Conservation (phyloP, 1,284 basidiomycete genomes). For the Ceratobasidium sp. region DNA sequence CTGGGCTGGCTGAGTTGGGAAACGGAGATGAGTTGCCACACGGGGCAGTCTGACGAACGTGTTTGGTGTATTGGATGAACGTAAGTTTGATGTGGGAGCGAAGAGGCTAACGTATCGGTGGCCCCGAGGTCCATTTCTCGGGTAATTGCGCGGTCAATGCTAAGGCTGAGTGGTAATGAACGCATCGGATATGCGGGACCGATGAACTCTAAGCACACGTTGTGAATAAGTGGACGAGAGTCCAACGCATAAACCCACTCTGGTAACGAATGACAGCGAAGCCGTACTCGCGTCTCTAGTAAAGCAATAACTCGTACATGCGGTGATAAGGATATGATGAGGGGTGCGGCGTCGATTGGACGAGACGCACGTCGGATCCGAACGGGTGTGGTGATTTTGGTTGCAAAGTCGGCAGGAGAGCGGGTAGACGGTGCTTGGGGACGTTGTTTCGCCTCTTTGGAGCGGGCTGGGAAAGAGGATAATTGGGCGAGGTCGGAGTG, state of each 20-base stretch:
- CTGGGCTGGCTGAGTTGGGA: no score
- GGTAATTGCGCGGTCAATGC: no score
- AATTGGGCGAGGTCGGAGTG: neutral
- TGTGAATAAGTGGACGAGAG: no score
- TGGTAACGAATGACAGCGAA: neutral
- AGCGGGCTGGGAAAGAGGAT: neutral
- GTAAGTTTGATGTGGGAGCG: no score
- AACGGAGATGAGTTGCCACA: no score
- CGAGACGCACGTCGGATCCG: neutral
- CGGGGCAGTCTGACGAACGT: no score
- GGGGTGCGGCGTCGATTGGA: neutral
- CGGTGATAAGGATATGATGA: neutral
- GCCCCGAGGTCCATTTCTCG: no score
- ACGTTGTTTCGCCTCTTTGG: neutral
- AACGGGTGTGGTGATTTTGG: neutral
- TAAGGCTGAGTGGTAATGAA: neutral
- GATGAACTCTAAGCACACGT: no score
- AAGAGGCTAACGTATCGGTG: no score
- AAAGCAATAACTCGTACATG: neutral
- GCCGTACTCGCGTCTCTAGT: no score
- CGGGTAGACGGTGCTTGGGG: neutral
- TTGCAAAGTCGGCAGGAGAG: neutral
- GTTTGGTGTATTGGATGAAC: no score
- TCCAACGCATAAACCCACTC: neutral
- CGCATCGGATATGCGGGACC: neutral